phyloP scores from a whole-genome alignment of 345 rosid species.

The Theobroma cacao region DNA sequence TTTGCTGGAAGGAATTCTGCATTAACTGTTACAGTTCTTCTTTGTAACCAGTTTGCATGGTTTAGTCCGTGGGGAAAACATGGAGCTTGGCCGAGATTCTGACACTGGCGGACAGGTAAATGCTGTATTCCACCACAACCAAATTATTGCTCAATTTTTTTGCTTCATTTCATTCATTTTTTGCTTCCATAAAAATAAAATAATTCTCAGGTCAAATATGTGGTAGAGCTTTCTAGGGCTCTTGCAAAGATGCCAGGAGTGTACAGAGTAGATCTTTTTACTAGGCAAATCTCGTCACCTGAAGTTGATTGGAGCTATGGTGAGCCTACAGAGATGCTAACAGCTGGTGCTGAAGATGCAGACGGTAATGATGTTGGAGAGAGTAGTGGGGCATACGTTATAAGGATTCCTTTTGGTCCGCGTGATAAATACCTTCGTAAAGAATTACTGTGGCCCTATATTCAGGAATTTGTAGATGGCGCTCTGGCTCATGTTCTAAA shows the following conservation, averaged over 20 bases:
- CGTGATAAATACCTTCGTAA: conserved; percentile 75
- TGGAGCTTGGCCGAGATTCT: conserved; percentile 99
- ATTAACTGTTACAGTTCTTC: conserved; percentile 4
- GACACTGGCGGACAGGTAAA: conserved; percentile 98
- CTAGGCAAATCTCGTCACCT: conserved; percentile 78
- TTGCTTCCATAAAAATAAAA: background rate
- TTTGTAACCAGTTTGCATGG: conserved; percentile 73
- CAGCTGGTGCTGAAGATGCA: conserved; percentile 56
- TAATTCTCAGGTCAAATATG: conserved; percentile 76
- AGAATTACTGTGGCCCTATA: conserved; percentile 83
- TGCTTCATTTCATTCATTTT: conserved; percentile 3
- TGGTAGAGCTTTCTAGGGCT: conserved; percentile 92
- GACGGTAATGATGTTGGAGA: conserved; percentile 72
- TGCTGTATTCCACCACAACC: background rate
- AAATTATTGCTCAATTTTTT: background rate
- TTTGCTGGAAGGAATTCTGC: background rate
- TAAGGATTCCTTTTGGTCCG: conserved; percentile 94
- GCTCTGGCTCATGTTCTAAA: conserved; percentile 85
- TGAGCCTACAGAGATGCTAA: conserved; percentile 95
- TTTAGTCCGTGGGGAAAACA: conserved; percentile 88
- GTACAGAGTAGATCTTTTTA: conserved; percentile 91
- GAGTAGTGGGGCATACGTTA: conserved; percentile 92
- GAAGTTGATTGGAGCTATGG: conserved; percentile 99
- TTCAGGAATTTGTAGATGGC: conserved; percentile 97
- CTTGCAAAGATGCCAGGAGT: conserved; percentile 98